Base-by-base conservation (phyloP, 192 early-diverging fungal species). In the Gamsiella multidivaricata region DNA sequence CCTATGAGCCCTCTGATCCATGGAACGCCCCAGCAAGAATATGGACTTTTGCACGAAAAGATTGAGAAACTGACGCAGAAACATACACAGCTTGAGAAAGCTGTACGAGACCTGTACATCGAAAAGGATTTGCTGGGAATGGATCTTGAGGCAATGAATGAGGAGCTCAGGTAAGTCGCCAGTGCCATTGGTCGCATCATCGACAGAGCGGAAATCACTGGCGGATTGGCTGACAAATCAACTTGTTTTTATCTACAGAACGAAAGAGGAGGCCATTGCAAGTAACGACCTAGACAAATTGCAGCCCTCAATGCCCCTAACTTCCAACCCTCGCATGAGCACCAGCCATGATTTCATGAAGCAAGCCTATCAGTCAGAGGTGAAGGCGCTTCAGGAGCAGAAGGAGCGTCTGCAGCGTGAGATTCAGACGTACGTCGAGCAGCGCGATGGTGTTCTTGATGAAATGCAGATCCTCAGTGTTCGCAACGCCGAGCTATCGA, bases 381-480 rank as follows among this genome's bases (percentile, higher is more conserved):
- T 88, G 41, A 79, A 69, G 65, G 82, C 84, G 0, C 66, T 88
- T 10, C 70, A 73, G 45, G 47, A 62, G 8, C 84, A 88, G 45
- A 63, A 82, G 43, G 87, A 88, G 45, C 39, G 51, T 7, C 59
- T 88, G 3, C 62, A 76, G 39, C 43, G 59, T 5, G 87, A 88
- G 54, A 85, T 86, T 3, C 71, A 75, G 18, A 51, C 72, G 0
- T 73, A 84, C 45, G 61, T 63, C 20, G 81, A 82, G 15, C 75
- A 65, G 23, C 81, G 85, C 5, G 87, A 88, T 25, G 83, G 86
- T 22, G 70, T 80, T 23, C 68, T 85, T n/a, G 75, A 87, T 29
- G 87, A 88, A 45, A 84, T 79, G 70, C 69, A 80, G 41, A 78
- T 81, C 18, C 58, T 88, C 5, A 88, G 84, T 39, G 80, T 82